Percentiles rank a stretch among this genome's conserved stretches.
Evolutionary conservation across 495 filamentous ascomycete genomes (phyloP).

Genomic region (Rhizodiscina lignyota): DNA sequence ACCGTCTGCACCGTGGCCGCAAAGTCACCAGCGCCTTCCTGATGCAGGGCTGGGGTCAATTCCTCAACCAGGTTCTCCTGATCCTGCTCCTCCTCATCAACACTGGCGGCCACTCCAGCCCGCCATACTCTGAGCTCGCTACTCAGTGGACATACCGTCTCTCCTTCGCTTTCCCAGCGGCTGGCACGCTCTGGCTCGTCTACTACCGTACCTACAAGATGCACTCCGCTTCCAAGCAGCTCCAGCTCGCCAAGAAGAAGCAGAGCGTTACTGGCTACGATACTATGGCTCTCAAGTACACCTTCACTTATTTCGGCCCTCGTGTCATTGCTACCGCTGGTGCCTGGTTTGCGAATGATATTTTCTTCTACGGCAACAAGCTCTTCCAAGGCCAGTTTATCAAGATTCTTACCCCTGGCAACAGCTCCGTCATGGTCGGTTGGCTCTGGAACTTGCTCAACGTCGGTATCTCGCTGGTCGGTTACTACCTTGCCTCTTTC

Average conservation of each 20-base stretch:
- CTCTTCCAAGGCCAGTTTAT: conserved; percentile 87
- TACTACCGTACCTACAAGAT: conserved; percentile 88
- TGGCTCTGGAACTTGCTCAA: conserved; percentile 91
- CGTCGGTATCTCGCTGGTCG: conserved; percentile 60
- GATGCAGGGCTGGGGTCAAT: conserved; percentile 95
- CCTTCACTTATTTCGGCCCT: conserved; percentile 62
- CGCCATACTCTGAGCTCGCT: conserved; percentile 52
- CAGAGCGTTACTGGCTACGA: conserved; percentile 76
- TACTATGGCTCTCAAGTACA: conserved; percentile 54
- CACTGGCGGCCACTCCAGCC: conserved; percentile 53
- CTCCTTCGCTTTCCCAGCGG: conserved; percentile 68
- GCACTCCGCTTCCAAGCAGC: conserved; percentile 56
- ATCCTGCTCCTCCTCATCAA: conserved; percentile 69
- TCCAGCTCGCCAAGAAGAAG: conserved; percentile 67
- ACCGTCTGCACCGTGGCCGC: conserved; percentile 81
- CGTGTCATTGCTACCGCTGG: conserved; percentile 73
- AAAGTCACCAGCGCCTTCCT: conserved; percentile 86
- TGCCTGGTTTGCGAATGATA: conserved; percentile 79
- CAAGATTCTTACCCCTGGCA: conserved; percentile 42
- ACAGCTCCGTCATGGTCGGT: conserved; percentile 52
- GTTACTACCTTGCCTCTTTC: conserved; percentile 71
- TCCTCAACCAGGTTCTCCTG: conserved; percentile 73
- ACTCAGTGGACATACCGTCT: conserved; percentile 76
- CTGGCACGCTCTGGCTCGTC: conserved; percentile 80
- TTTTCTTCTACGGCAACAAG: conserved; percentile 98